Evolutionary conservation across 495 filamentous ascomycete genomes (phyloP).

Genomic region (Penicillium paradoxum): DNA sequence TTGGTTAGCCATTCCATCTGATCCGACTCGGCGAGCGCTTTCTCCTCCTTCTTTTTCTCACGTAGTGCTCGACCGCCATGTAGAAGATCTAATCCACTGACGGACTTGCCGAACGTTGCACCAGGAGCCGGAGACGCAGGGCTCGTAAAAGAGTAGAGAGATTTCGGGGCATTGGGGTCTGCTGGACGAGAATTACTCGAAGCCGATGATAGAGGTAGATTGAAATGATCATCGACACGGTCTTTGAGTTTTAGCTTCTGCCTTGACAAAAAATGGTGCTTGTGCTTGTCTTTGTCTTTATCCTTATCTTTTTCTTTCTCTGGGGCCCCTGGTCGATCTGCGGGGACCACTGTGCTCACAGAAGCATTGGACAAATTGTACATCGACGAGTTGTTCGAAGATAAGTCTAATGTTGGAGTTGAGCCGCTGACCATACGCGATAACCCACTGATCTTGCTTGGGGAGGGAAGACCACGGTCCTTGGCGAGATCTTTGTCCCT

Average conservation of each 20-base stretch:
- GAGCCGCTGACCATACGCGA: conserved; percentile 69
- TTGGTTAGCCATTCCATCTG: conserved; percentile 43
- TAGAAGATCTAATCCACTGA: conserved; percentile 76
- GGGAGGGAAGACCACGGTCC: conserved; percentile 70
- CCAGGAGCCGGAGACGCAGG: conserved; percentile 65
- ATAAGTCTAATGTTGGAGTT: conserved; percentile 69
- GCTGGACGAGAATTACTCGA: conserved; percentile 83
- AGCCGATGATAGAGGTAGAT: conserved; percentile 78
- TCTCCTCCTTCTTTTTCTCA: conserved; percentile 86
- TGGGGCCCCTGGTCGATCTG: conserved; percentile 29
- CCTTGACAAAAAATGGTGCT: conserved; percentile 80
- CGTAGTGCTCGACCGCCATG: conserved; percentile 81
- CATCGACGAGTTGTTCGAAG: conserved; percentile 61
- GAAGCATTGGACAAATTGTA: conserved; percentile 83
- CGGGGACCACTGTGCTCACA: conserved; percentile 65
- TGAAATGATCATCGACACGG: conserved; percentile 62
- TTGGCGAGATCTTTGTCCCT: conserved; percentile 63
- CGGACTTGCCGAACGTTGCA: conserved; percentile 69
- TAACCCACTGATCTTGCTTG: conserved; percentile 63
- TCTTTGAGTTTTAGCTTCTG: conserved; percentile 89
- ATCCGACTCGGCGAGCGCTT: conserved; percentile 45
- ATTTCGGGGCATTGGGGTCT: conserved; percentile 78
- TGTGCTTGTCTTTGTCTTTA: conserved; percentile 57
- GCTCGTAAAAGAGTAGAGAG: conserved; percentile 71
- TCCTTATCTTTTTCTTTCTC: conserved; percentile 35